These are phyloP conservation scores for Spergularia marina DNA, from an alignment of 148 eudicot species.

Conservation along the genomic window DNA sequence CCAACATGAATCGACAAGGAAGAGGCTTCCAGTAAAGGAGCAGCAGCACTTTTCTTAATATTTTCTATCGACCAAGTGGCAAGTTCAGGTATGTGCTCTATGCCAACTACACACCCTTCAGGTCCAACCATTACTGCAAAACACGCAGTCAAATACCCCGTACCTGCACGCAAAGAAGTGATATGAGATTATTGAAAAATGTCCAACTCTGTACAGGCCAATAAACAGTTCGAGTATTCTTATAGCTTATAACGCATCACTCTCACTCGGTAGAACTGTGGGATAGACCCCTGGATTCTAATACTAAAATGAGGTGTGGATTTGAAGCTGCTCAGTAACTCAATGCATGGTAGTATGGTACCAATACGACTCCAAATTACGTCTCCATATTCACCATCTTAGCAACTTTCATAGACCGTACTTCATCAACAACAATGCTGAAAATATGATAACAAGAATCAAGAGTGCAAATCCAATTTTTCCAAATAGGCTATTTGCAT, in stretches of 20 bases:
- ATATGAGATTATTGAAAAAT: neutral
- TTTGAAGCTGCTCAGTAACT: neutral
- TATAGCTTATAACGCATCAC: neutral
- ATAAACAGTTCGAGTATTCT: neutral
- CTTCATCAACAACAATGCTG: neutral
- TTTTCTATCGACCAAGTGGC: constrained; percentile 59
- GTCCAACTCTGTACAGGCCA: neutral
- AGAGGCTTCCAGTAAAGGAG: constrained; percentile 67
- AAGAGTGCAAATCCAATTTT: neutral
- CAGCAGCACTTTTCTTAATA: constrained; percentile 76
- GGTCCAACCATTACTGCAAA: constrained; percentile 91
- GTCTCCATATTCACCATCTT: no score
- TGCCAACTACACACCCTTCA: constrained; percentile 85
- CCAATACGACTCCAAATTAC: neutral
- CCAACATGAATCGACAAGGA: constrained; percentile 73
- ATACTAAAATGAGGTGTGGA: neutral
- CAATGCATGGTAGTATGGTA: neutral
- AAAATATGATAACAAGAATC: neutral
- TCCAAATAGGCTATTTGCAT: neutral
- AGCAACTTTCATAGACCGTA: neutral
- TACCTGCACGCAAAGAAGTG: constrained; percentile 48
- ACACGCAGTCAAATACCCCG: constrained; percentile 96
- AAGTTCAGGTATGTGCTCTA: constrained; percentile 92
- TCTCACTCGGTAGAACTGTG: no score
- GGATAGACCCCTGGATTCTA: no score